These are phyloP conservation scores for Santalum album DNA, from an alignment of 164 flowering plant species.

Conservation along the genomic window DNA sequence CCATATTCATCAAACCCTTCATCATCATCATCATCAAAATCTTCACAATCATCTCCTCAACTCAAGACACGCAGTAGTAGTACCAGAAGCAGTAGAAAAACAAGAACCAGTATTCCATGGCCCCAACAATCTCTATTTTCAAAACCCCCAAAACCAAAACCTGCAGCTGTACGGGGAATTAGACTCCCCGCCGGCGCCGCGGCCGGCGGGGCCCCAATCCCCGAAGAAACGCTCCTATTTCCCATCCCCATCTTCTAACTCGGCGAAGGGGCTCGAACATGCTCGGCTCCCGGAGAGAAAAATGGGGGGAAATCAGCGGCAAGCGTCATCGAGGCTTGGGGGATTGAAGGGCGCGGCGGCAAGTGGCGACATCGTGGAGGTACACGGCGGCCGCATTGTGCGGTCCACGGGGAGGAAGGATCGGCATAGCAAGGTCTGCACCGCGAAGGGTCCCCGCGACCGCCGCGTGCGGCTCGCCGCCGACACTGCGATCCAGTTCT, in stretches of 20 bases:
- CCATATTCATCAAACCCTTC: too few species aligned
- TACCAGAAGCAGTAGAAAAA: too few species aligned
- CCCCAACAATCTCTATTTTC: too few species aligned
- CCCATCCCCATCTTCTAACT: constrained; percentile 18
- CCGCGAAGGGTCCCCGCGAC: constrained; percentile 69
- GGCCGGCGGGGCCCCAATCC: constrained; percentile 5
- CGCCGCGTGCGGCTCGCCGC: constrained; percentile 60
- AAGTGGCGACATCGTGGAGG: constrained; percentile 67
- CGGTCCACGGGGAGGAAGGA: constrained; percentile 62
- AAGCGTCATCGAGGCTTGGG: constrained; percentile 3
- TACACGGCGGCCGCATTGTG: constrained; percentile 70
- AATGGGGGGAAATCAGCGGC: constrained; percentile 45
- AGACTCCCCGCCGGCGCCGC: constrained; percentile 6
- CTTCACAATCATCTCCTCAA: constrained; percentile 14
- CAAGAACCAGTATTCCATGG: constrained; percentile 6
- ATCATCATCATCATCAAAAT: constrained; percentile 10
- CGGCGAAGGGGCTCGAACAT: constrained; percentile 30
- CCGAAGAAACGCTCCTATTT: constrained; percentile 54
- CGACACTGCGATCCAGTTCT: constrained; percentile 69
- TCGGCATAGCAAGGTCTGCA: constrained; percentile 80
- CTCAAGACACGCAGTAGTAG: constrained; percentile 19
- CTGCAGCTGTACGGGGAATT: constrained; percentile 10
- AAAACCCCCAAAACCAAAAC: constrained; percentile 14
- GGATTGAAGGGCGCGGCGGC: constrained; percentile 12
- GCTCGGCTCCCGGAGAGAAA: constrained; percentile 26